These are phyloP conservation scores for Sclerotinia minor DNA, from an alignment of 2,329 filamentous ascomycete species.

Conservation along the genomic window DNA sequence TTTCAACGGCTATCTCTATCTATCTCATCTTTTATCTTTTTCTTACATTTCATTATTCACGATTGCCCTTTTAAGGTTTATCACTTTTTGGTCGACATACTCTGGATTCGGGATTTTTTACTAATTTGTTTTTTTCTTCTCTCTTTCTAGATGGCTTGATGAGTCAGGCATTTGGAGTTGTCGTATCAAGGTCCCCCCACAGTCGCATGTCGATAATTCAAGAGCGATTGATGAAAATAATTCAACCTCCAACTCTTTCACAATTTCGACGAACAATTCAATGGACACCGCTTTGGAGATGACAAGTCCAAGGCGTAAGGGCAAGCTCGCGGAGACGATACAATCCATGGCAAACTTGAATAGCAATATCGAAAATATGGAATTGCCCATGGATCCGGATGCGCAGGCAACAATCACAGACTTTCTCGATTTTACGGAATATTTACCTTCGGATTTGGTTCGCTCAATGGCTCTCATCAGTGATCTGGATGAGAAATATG, in stretches of 20 bases:
- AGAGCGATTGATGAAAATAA: conserved; percentile 23
- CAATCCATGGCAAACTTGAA: conserved; percentile 40
- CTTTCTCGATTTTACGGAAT: conserved; percentile 64
- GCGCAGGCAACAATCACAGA: conserved; percentile 69
- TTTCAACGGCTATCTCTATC: neutral
- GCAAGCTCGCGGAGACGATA: conserved; percentile 40
- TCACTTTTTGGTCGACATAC: neutral
- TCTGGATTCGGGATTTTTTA: conserved; percentile 6
- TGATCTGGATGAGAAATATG: conserved; percentile 61
- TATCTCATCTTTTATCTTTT: neutral
- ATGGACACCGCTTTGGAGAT: conserved; percentile 36
- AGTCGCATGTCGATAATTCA: conserved; percentile 25
- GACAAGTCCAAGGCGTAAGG: conserved; percentile 39
- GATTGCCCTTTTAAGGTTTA: neutral
- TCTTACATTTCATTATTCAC: conserved; percentile 15
- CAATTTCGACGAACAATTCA: conserved; percentile 32
- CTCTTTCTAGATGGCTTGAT: conserved; percentile 39
- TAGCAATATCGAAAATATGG: conserved; percentile 37
- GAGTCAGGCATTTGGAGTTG: conserved; percentile 40
- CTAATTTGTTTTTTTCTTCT: conserved; percentile 21
- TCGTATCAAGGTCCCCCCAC: conserved; percentile 40
- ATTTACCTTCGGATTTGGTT: conserved; percentile 65
- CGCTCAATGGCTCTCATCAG: conserved; percentile 66
- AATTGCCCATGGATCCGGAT: conserved; percentile 57
- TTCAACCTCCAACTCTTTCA: conserved; percentile 16